Percentiles rank a stretch among this genome's conserved stretches.
These are phyloP conservation scores for Pisolithus microcarpus DNA, from an alignment of 768 basidiomycete genomes.

Conservation along the genomic window DNA sequence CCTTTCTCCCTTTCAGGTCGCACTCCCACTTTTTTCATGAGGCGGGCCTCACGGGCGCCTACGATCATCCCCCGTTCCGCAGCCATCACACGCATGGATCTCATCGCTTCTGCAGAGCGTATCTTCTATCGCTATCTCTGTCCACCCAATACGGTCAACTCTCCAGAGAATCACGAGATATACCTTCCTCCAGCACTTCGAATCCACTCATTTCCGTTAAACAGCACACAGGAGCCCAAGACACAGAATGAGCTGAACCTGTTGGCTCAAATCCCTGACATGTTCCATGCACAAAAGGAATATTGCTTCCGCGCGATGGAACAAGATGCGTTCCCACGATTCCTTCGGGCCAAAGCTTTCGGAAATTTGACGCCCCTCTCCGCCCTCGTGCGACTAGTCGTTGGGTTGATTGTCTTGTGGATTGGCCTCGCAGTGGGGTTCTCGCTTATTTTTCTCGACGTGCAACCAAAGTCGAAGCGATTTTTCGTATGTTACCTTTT, in stretches of 20 bases:
- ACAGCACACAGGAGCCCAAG: slow-evolving; percentile 63
- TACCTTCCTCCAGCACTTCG: slow-evolving; percentile 93
- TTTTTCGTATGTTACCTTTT: slow-evolving; percentile 73
- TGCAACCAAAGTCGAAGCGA: slow-evolving; percentile 83
- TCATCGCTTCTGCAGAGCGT: slow-evolving; percentile 90
- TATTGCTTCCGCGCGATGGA: slow-evolving; percentile 96
- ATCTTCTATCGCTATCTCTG: slow-evolving; percentile 94
- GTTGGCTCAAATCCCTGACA: slow-evolving; percentile 89
- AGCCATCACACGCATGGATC: slow-evolving; percentile 83
- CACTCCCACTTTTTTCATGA: slow-evolving; percentile 69
- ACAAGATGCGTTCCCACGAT: slow-evolving; percentile 89
- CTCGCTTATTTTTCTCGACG: slow-evolving; percentile 89
- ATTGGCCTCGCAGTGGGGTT: slow-evolving; percentile 89
- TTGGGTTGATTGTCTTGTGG: slow-evolving; percentile 85
- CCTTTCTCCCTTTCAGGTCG: slow-evolving; percentile 73
- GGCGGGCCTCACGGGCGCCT: slow-evolving; percentile 81
- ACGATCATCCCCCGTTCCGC: slow-evolving; percentile 89
- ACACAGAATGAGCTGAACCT: slow-evolving; percentile 57
- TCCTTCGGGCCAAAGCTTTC: slow-evolving; percentile 95
- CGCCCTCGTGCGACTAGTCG: slow-evolving; percentile 76
- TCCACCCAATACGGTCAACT: slow-evolving; percentile 66
- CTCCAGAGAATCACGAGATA: slow-evolving; percentile 92
- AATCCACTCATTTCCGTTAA: slow-evolving; percentile 85
- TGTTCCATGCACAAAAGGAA: slow-evolving; percentile 96
- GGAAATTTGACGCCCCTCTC: slow-evolving; percentile 93